These are phyloP conservation scores for Calophaca sinica DNA, from an alignment of 306 rosid species.

Conservation along the genomic window DNA sequence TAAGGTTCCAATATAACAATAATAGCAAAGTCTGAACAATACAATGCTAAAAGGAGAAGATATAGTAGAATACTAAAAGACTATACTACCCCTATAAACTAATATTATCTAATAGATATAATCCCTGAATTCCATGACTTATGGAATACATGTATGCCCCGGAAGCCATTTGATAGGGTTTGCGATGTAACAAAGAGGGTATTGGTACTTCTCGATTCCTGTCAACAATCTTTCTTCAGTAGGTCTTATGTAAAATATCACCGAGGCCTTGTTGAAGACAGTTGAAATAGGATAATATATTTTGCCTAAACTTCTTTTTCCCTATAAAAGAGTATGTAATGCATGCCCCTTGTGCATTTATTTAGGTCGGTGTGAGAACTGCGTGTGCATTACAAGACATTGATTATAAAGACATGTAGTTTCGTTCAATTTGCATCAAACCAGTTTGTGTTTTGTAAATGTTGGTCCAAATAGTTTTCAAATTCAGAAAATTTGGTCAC, in stretches of 20 bases:
- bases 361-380: background rate
- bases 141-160: constrained; percentile 1
- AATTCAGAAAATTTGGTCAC: background rate
- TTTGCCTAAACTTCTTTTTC: background rate
- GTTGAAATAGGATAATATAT: background rate
- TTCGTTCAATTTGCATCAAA: constrained; percentile 34
- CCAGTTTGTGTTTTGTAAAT: constrained; percentile 4
- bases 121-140: constrained; percentile 3
- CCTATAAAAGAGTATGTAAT: background rate
- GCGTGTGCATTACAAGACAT: constrained; percentile 27
- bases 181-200: background rate
- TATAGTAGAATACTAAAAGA: too few species aligned
- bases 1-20: too few species aligned
- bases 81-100: too few species aligned
- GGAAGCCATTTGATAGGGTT: constrained; percentile 20
- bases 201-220: background rate
- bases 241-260: constrained; percentile 1
- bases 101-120: too few species aligned
- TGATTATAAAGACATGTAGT: background rate
- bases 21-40: too few species aligned
- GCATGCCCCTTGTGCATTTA: background rate
- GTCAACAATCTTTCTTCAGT: constrained; percentile 6
- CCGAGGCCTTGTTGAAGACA: background rate
- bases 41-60: too few species aligned
- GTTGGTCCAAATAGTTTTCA: constrained; percentile 5